Evolutionary conservation across 2,329 filamentous ascomycete genomes (phyloP).

Genomic region (Pseudophaeomoniella oleicola): DNA sequence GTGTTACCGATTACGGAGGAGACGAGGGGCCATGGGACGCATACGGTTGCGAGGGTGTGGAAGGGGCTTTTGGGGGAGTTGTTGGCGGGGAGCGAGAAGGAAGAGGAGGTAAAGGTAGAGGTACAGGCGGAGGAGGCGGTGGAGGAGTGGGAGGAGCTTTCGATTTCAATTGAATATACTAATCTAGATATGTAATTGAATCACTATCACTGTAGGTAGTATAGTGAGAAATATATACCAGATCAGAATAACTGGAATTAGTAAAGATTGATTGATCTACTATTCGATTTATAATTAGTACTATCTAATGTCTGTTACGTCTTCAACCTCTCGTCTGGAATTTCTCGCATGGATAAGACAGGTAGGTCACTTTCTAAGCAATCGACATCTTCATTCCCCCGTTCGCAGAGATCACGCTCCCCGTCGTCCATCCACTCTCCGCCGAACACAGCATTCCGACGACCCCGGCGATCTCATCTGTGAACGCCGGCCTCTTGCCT

Average conservation of each 20-base stretch:
- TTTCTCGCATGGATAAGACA: too few relatives aligned
- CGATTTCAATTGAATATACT: too few relatives aligned
- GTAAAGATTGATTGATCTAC: not conserved
- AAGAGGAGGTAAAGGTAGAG: too few relatives aligned
- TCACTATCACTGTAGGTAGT: too few relatives aligned
- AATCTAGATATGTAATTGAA: too few relatives aligned
- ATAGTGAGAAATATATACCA: too few relatives aligned
- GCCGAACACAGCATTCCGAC: slow-evolving; percentile 60
- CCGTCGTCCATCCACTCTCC: slow-evolving; percentile 65
- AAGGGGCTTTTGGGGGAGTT: slow-evolving; percentile 40
- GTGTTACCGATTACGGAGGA: slow-evolving; percentile 50
- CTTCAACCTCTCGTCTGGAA: too few relatives aligned
- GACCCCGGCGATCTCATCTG: slow-evolving; percentile 58
- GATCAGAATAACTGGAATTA: too few relatives aligned
- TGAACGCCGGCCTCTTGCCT: slow-evolving; percentile 48
- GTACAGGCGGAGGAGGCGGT: too few relatives aligned
- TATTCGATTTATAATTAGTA: not conserved
- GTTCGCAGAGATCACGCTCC: slow-evolving; percentile 66
- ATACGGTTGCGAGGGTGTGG: slow-evolving; percentile 20
- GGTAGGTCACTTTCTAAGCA: slow-evolving; percentile 7
- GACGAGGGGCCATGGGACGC: slow-evolving; percentile 44
- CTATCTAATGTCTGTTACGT: not conserved
- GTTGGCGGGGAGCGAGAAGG: slow-evolving; percentile 26
- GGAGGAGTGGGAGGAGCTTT: too few relatives aligned
- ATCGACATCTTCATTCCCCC: slow-evolving; percentile 52